Evolutionary conservation across 345 rosid genomes (phyloP), one percentile per base, ranked within the genome.

Genomic region (Citrus mangshanensis): DNA sequence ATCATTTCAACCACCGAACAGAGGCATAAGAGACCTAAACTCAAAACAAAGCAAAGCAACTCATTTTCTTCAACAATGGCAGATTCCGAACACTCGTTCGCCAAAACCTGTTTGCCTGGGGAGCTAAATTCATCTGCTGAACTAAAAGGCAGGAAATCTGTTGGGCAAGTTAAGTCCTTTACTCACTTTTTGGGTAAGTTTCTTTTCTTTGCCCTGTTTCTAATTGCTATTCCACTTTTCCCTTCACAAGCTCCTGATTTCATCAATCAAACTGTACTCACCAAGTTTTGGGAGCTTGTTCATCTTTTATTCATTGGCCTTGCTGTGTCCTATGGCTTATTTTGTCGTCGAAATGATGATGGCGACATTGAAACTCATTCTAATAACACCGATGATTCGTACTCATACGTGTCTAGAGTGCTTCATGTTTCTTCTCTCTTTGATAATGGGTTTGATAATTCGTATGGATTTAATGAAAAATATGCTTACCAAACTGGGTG

Each of bases 291-390:
- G 99, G 98, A 89, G 70, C 95, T 89, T 24, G 66, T 88, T 70
- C 94, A 89, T 46, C 88, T 87, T 62, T 83, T 90, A 9, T 88
- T 95, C 84, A 79, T 95, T 63, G 97, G 98, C 82, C 79, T 95
- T 81, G 98, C 93, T 72, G 92, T 92, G 63, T 91, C 93, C 32
- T 95, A 92, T 84, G 99, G 98, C 76, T 82, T 95, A 85, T 89
- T 89, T 89, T 78, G 96, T 84, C 86, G 90, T 64, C 87, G 93
- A 75, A 92, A 81, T 82, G 80, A 74, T 58, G 91, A 86, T 9
- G 62, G 74, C 42, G 76, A 61, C 10, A 42, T 77, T 77, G 93
- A 81, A 70, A 73, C 66, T 62, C 74, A 55, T 22, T 30, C 80
- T 40, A 51, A 7, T 19, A 65, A 63, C 54, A 68, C 62, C 56